These are phyloP conservation scores for Acanthamoeba comandoni DNA, from an alignment of 208 protist genomes.

Conservation along the genomic window DNA sequence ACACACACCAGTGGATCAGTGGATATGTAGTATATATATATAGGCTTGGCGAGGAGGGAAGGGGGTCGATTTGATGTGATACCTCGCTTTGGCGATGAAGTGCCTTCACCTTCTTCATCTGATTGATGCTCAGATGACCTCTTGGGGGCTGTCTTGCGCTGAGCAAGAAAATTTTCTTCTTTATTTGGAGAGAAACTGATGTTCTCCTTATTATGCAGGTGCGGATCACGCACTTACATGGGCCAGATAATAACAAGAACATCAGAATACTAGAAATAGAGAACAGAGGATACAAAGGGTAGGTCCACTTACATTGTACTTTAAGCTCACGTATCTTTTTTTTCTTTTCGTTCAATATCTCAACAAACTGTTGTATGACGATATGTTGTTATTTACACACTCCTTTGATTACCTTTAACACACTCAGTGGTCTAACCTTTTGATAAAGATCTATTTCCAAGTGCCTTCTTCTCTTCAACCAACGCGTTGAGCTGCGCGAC, in stretches of 20 bases:
- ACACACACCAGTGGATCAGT: no score
- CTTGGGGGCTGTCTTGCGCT: not conserved
- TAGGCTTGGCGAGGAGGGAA: no score
- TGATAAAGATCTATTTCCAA: slow-evolving; percentile 50
- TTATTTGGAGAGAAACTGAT: not conserved
- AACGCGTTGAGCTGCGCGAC: slow-evolving; percentile 48
- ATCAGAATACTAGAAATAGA: not conserved
- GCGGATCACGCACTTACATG: not conserved
- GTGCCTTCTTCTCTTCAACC: slow-evolving; percentile 56
- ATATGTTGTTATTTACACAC: slow-evolving; percentile 1
- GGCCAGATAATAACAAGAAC: not conserved
- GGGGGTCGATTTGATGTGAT: no score
- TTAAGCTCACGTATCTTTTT: slow-evolving; percentile 61
- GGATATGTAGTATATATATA: no score
- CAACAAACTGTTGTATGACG: slow-evolving; percentile 14
- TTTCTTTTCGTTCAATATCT: slow-evolving; percentile 66
- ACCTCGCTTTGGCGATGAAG: not conserved
- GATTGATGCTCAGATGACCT: not conserved
- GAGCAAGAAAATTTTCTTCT: not conserved
- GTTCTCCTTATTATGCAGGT: slow-evolving; percentile 17
- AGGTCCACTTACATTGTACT: slow-evolving; percentile 4
- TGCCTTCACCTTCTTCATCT: not conserved
- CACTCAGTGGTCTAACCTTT: not conserved
- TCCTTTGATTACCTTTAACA: not conserved
- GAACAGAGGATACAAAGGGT: not conserved